phyloP scores from a whole-genome alignment of 768 basidiomycete species.

The Lepiota subincarnata region DNA sequence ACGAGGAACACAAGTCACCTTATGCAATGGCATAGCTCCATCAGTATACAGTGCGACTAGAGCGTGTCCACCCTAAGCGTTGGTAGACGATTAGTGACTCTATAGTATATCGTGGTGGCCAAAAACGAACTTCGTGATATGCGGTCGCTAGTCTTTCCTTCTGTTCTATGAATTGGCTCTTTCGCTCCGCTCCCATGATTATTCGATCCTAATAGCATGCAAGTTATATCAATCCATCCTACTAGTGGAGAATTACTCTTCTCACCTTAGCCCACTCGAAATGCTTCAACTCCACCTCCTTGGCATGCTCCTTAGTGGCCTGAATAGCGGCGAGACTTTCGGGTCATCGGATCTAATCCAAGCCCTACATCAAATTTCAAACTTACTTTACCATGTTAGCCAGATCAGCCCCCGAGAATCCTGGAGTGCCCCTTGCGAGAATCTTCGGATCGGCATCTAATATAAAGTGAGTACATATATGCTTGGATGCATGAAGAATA shows the following conservation, averaged over 20 bases:
- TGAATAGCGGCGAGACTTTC: conserved; percentile 86
- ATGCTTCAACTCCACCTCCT: conserved; percentile 70
- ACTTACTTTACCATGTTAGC: conserved; percentile 95
- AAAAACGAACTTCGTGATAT: conserved; percentile 78
- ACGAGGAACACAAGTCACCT: conserved; percentile 96
- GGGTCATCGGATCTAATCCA: conserved; percentile 4
- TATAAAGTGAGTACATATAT: conserved; percentile 13
- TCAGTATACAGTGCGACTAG: conserved; percentile 92
- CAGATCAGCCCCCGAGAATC: conserved; percentile 95
- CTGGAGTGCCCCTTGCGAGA: conserved; percentile 90
- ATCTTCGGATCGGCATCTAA: conserved; percentile 80
- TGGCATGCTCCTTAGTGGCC: conserved; percentile 80
- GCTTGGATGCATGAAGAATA: conserved; percentile 7
- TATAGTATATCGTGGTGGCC: neutral
- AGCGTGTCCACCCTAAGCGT: conserved; percentile 78
- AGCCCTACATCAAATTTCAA: conserved; percentile 1
- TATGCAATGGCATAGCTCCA: conserved; percentile 95
- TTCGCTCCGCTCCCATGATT: conserved; percentile 94
- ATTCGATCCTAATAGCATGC: conserved; percentile 68
- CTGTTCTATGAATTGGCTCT: conserved; percentile 83
- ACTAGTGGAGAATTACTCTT: neutral
- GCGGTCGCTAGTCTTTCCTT: conserved; percentile 88
- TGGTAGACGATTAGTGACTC: conserved; percentile 12
- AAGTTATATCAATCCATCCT: neutral
- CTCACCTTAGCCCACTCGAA: conserved; percentile 96